Evolutionary conservation across 2,329 filamentous ascomycete species (phyloP), one percentile per base, ranked within the genome.

Genomic region (Alternaria incomplexa): DNA sequence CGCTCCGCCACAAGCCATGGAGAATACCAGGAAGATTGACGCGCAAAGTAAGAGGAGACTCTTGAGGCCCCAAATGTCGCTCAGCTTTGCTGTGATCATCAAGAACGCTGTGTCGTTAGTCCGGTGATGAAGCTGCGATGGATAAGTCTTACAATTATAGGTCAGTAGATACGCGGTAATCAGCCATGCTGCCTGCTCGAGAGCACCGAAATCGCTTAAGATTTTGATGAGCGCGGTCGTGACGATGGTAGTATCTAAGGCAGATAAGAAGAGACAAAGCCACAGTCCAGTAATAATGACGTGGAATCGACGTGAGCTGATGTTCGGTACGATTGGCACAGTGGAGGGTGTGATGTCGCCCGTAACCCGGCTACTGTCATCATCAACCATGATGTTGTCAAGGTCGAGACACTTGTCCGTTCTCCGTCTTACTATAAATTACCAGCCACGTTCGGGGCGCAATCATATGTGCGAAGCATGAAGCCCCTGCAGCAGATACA

Each of bases 61-160:
- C 54, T 74, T 77, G 9, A 73, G 53, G 0, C 74, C 74, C 66
- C 68, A 78, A 9, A 77, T 63, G 60, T 78, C 77, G 57, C 73
- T 76, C 28, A 78, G 55, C 46, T 76, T 79, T 5, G 76, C 72
- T 7, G 67, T 68, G n/a, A 79, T 74, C 68, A 78, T 72, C n/a
- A 79, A 50, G 54, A 78, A 77, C 4, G 74, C 74, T 76, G 5
- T 2, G 1, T 1, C 25, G 11, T 30, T 17, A 20, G 20, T 20
- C 20, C 20, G 20, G 20, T 20, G 20, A 20, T 20, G 20, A 20
- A 20, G 20, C 20, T 20, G 20, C 20, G 20, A 20, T 20, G 20
- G 20, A 20, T 20, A 20, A 20, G n/a, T 50, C 46, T 20, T 13
- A 50, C 25, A 50, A 1, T 50, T 50, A 20, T 50, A 50, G 1